Percentiles rank a stretch among this genome's conserved stretches.
phyloP scores from a whole-genome alignment of 1,139 yeast species.

The Chernovozyma aurita region DNA sequence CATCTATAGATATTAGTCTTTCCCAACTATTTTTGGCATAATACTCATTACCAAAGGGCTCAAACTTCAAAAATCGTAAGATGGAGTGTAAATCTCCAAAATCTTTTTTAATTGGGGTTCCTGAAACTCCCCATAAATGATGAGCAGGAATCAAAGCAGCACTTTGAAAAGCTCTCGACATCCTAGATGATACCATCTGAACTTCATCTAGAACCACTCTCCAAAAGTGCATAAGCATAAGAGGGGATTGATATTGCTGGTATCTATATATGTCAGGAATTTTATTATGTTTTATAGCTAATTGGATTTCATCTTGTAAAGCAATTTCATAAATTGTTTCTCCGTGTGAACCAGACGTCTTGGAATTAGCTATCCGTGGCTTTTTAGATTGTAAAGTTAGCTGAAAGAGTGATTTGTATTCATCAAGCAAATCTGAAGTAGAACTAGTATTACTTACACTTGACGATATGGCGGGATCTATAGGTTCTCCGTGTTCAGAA shows the following conservation, averaged over 20 bases:
- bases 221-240: slow-evolving; percentile 84
- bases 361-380: slow-evolving; percentile 26
- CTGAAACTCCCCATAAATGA: slow-evolving; percentile 96
- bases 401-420: slow-evolving; percentile 28
- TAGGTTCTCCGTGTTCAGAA: slow-evolving; percentile 1
- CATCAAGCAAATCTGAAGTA: slow-evolving; percentile 15
- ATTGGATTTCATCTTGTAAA: slow-evolving; percentile 31
- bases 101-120: slow-evolving; percentile 77
- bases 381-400: slow-evolving; percentile 18
- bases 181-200: slow-evolving; percentile 79
- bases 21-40: slow-evolving; percentile 41
- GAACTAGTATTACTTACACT: background rate
- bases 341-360: slow-evolving; percentile 17
- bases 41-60: slow-evolving; percentile 51
- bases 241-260: slow-evolving; percentile 68
- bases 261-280: slow-evolving; percentile 21
- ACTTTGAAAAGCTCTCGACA: slow-evolving; percentile 73
- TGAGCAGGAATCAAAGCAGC: slow-evolving; percentile 76
- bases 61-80: slow-evolving; percentile 57
- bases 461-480: background rate
- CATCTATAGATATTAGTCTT: slow-evolving; percentile 13
- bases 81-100: slow-evolving; percentile 68
- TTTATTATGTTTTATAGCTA: slow-evolving; percentile 29
- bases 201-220: slow-evolving; percentile 89
- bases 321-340: slow-evolving; percentile 35